Conservation (phyloP, 2,329 filamentous ascomycete genomes). For the Ilyonectria sp. region DNA sequence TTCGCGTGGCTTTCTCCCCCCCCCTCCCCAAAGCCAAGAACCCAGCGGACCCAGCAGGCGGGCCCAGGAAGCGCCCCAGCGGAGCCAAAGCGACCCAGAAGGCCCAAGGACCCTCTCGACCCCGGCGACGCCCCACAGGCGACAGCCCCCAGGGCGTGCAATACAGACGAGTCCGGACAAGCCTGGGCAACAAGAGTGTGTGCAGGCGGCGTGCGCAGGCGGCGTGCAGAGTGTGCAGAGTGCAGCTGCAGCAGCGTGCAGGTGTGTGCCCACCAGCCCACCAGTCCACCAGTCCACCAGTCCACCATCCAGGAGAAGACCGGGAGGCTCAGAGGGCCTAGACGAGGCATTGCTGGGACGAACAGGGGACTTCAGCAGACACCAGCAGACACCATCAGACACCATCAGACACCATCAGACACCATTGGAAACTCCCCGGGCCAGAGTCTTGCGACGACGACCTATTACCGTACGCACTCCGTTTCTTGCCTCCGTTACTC, state of each 20-base stretch:
- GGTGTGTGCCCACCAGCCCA: slow-evolving; percentile 29
- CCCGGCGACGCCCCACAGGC: slow-evolving; percentile 37
- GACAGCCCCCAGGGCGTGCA: slow-evolving; percentile 30
- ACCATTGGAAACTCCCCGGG: slow-evolving; percentile 27
- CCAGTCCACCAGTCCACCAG: slow-evolving; percentile 26
- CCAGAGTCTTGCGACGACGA: slow-evolving; percentile 19
- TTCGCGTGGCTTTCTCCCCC: slow-evolving; percentile 26
- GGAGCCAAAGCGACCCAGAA: slow-evolving; percentile 38
- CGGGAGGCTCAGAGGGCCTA: slow-evolving; percentile 49
- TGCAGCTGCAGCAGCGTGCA: not conserved
- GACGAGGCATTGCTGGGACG: slow-evolving; percentile 41
- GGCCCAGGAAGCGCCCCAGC: slow-evolving; percentile 42
- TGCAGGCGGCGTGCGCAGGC: slow-evolving; percentile 12
- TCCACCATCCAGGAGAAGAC: slow-evolving; percentile 43
- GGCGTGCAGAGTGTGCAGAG: slow-evolving; percentile 3
- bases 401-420: slow-evolving; percentile 22
- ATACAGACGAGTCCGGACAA: slow-evolving; percentile 16
- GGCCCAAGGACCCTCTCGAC: slow-evolving; percentile 38
- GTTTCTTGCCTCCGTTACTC: slow-evolving; percentile 10
- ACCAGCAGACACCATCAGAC: slow-evolving; percentile 5
- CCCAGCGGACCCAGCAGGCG: slow-evolving; percentile 40
- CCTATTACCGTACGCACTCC: slow-evolving; percentile 16
- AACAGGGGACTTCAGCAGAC: slow-evolving; percentile 29
- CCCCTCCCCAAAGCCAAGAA: slow-evolving; percentile 22
- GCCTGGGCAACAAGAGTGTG: slow-evolving; percentile 26